A percentile compares a stretch with the other conserved stretches of the same genome.
These are phyloP conservation scores for Claviceps maximensis DNA, from an alignment of 2,329 filamentous ascomycete genomes.

Conservation along the genomic window DNA sequence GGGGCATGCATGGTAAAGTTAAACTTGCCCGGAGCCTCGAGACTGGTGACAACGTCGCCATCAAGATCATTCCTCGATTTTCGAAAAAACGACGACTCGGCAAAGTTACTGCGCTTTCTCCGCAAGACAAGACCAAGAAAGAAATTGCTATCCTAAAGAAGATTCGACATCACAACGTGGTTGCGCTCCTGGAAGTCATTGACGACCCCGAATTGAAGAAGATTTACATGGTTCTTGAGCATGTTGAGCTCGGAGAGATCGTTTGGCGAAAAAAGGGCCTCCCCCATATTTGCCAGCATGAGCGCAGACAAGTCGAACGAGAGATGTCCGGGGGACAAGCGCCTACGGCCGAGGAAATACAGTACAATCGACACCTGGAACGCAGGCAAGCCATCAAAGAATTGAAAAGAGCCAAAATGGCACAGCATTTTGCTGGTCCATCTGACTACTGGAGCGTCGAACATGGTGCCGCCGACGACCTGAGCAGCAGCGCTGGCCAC, in stretches of 20 bases:
- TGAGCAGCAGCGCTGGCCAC: slow-evolving; percentile 24
- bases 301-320: slow-evolving; percentile 66
- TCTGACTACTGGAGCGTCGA: slow-evolving; percentile 75
- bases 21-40: slow-evolving; percentile 78
- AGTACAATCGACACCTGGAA: slow-evolving; percentile 45
- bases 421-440: slow-evolving; percentile 34
- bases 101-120: slow-evolving; percentile 53
- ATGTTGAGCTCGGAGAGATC: slow-evolving; percentile 87
- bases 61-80: slow-evolving; percentile 96
- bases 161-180: slow-evolving; percentile 92
- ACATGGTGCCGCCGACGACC: slow-evolving; percentile 50
- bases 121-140: slow-evolving; percentile 73
- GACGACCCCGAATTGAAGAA: slow-evolving; percentile 94
- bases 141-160: slow-evolving; percentile 98
- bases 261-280: slow-evolving; percentile 84
- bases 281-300: slow-evolving; percentile 68
- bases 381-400: slow-evolving; percentile 45
- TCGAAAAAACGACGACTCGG: slow-evolving; percentile 90
- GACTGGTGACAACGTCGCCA: slow-evolving; percentile 71
- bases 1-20: slow-evolving; percentile 94
- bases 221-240: slow-evolving; percentile 95
- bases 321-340: slow-evolving; percentile 50
- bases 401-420: slow-evolving; percentile 41
- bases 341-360: slow-evolving; percentile 46
- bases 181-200: slow-evolving; percentile 90